Base-by-base conservation (phyloP, 805 yeast species). In the Pichia occidentalis region DNA sequence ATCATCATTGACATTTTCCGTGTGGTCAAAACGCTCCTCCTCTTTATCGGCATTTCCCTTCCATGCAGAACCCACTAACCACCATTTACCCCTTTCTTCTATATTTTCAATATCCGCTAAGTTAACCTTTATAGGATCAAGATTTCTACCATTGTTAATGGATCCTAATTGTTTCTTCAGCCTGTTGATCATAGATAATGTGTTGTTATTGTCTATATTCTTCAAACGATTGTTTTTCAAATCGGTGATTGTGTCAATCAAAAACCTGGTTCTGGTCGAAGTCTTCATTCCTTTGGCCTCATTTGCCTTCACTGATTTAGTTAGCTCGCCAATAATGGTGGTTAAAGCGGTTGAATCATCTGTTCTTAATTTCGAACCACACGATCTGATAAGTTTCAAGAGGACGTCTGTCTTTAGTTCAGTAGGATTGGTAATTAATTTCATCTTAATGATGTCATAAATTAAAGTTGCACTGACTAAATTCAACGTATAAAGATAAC, bases 51-150 rank as follows among this genome's bases (percentile, higher is more conserved):
- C 50, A 19, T 24, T 40, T 3, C 95, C 96, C 52, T 77, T 85
- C 96, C 97, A 92, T 0, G 98, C 95, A 1, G 97, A 85, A 34
- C 99, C 99, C 22, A 92, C 90, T 23, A 92, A 67, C 99, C 99
- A 92, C 99, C 99, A 92, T 60, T 90, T 92, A 40, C 99, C 99
- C 47, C 77, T 76, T 1, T 80, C 74, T 11, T 80, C 84, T 18
- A 85, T 70, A 44, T 74, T 76, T 34, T 73, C 76, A 40, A 92
- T 86, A 62, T 92, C 99, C 32, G 76, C 79, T 16, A 90, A 64
- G 3, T 85, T 65, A 0, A 92, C 97, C 48, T 84, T 86, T 19
- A 92, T 68, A 2, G 98, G 84, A 38, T 92, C 97, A 26, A 65
- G 62, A 20, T 60, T 55, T 30, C 70, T 70, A 26, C 63, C 62